Evolutionary conservation across 345 rosid species (phyloP).

Genomic region (Eucalyptus polyanthemos): DNA sequence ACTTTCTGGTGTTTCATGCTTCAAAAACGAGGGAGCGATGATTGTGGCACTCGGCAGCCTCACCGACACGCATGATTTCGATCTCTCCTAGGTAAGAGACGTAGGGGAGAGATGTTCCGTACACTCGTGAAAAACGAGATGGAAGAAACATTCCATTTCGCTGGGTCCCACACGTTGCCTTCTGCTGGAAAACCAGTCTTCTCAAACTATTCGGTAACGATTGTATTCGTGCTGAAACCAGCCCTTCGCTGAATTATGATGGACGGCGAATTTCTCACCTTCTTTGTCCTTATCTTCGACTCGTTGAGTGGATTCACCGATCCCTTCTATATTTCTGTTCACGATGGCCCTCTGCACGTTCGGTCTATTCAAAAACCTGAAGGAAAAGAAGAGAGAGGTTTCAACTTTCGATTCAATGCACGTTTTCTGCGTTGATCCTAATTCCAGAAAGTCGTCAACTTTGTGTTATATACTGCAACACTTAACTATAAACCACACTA

Average conservation of each 20-base stretch:
- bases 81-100: too few species aligned
- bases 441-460: background rate
- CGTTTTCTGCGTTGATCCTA: background rate
- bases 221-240: background rate
- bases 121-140: background rate
- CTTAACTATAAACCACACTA: background rate
- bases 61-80: too few species aligned
- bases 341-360: background rate
- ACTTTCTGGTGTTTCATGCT: too few species aligned
- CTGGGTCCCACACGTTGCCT: background rate
- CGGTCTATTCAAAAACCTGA: background rate
- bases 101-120: too few species aligned
- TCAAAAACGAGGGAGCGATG: too few species aligned
- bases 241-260: background rate
- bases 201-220: too few species aligned
- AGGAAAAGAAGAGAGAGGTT: background rate
- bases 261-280: background rate
- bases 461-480: background rate
- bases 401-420: background rate
- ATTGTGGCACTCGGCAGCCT: too few species aligned
- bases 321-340: too few species aligned
- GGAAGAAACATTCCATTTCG: background rate
- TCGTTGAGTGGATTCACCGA: too few species aligned
- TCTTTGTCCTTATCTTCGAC: too few species aligned
- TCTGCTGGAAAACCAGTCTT: background rate